Conservation (phyloP, 768 basidiomycete species). For the Leccinum fibrillosum region DNA sequence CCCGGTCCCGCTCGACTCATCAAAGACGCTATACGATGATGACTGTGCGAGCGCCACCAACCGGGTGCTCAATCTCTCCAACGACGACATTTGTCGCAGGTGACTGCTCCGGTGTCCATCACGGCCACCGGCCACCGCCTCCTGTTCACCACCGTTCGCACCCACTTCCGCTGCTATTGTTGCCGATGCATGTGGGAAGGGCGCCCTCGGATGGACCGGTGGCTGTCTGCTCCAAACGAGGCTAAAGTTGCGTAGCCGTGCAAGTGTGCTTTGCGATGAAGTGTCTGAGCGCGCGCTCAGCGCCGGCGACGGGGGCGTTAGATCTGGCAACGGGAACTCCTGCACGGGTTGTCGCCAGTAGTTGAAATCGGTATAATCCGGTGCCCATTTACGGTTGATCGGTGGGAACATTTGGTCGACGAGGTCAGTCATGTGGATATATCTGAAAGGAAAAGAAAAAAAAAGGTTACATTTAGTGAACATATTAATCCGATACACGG, state of each 20-base stretch:
- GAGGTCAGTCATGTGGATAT: conserved; percentile 99
- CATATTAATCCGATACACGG: neutral
- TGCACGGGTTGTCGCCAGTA: conserved; percentile 87
- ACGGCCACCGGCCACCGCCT: neutral
- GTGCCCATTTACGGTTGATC: conserved; percentile 81
- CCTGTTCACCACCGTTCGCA: neutral
- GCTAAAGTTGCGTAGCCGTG: conserved; percentile 75
- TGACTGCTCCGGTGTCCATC: conserved; percentile 38
- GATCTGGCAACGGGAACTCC: conserved; percentile 75
- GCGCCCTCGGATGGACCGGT: conserved; percentile 23
- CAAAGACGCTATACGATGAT: conserved; percentile 28
- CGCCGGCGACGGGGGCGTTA: conserved; percentile 86
- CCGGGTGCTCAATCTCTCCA: conserved; percentile 65
- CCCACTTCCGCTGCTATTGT: neutral
- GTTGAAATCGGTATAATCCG: conserved; percentile 96
- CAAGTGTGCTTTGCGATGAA: conserved; percentile 67
- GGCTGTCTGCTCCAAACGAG: conserved; percentile 50
- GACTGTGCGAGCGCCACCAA: conserved; percentile 46
- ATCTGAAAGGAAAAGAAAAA: conserved; percentile 43
- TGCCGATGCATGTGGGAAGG: conserved; percentile 27
- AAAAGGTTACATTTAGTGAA: neutral
- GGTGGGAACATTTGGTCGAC: conserved; percentile 99
- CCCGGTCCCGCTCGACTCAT: conserved; percentile 11
- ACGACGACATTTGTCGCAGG: conserved; percentile 71
- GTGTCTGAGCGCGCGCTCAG: conserved; percentile 92